Base-by-base conservation (phyloP, 139 green algal species). In the Coelastrella sp. region DNA sequence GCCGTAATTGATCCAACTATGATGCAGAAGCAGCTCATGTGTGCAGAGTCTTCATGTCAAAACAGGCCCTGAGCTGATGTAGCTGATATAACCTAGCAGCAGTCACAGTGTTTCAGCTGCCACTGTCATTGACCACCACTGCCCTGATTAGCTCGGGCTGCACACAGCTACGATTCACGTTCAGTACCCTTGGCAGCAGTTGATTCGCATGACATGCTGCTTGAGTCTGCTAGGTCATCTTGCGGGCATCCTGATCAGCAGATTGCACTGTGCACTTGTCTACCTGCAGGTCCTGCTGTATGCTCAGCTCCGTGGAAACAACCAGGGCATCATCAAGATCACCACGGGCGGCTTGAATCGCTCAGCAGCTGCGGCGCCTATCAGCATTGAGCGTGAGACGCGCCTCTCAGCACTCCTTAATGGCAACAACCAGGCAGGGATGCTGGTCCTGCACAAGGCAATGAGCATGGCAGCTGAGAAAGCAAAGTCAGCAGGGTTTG, bases 241-340 rank as follows among this genome's bases (percentile, higher is more conserved):
- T 49, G 35, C 35, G 3, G 3, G 12, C 76, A 27, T 9, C n/a
- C 76, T 24, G 7, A 15, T 35, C 76, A 14, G n/a, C n/a, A 19
- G n/a, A 15, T 60, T 4, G 9, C 76, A 27, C 8, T 49, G 76
- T 8, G 22, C n/a, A 6, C n/a, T 15, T 15, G n/a, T 15, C n/a
- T 12, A 27, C 74, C 11, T 81, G 27, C 90, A 97, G 94, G 96
- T 97, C 0, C 88, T 98, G 57, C 94, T 98, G 90, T 97, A 96
- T 66, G 95, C 96, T 0, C 96, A 98, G 90, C 91, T 98, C 74
- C 92, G 96, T 10, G 95, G 94, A 72, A 98, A 98, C 94, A 97
- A 95, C 92, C 95, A 98, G 72, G 95, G 95, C 76, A 95, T 98
- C 20, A 94, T 98, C 27, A 98, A 98, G 75, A 95, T 98, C 73